Base-by-base conservation (phyloP, 768 basidiomycete species). In the Kwoniella pini region DNA sequence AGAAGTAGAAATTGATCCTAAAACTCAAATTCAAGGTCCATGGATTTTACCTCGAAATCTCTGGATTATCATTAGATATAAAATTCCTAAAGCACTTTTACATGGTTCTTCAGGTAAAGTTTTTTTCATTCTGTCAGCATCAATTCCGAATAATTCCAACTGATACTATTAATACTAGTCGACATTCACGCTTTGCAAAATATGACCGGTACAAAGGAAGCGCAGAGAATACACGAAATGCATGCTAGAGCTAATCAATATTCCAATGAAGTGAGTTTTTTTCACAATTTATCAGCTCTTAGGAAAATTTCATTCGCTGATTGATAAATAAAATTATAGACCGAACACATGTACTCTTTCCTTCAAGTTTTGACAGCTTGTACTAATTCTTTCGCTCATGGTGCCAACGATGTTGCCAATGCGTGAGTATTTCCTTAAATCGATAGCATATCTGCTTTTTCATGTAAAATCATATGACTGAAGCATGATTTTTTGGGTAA, bases 301-400 rank as follows among this genome's bases (percentile, higher is more conserved):
- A 12, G 10, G 19, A 19, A 43, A 3, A 5, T 43, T 10, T 0
- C n/a, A 10, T 21, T 43, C 22, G 22, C n/a, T 10, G 13, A 39
- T 39, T 2, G 38, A 12, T 61, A n/a, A n/a, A n/a, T n/a, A n/a
- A n/a, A n/a, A n/a, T n/a, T n/a, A n/a, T 15, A 65, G 60, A 77
- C 77, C 56, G 81, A 82, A 65, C 79, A 81, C 65, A 54, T 74
- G 24, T 82, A 71, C 77, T 80, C 79, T 7, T 82, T 81, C 72
- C 68, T 82, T 26, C 81, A 82, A 57, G 75, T 80, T 54, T 55
- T 81, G 49, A 82, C 80, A 3, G 80, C 80, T 13, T 81, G 80
- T 64, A 81, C 77, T 21, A 77, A 76, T 31, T 80, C 80, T 2
- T 81, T 81, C 65, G 81, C 81, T 3, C 81, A 82, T 69, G 81